phyloP scores from a whole-genome alignment of 2,329 filamentous ascomycete species.

The Didymella pomorum region DNA sequence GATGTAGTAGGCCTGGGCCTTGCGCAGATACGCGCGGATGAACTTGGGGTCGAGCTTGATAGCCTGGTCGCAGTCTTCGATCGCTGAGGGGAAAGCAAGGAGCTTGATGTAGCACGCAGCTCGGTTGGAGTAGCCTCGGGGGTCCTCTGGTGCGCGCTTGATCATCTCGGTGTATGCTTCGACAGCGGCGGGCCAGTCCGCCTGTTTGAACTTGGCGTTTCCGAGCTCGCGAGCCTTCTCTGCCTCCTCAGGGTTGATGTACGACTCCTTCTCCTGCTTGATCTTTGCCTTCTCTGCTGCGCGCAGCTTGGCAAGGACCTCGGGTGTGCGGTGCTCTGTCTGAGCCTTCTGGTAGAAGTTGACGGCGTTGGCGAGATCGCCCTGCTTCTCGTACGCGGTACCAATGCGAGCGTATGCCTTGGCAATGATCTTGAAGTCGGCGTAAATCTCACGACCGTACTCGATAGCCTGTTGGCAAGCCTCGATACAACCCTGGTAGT shows the following conservation, averaged over 20 bases:
- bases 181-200: constrained; percentile 93
- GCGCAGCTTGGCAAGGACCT: constrained; percentile 91
- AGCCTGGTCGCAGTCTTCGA: constrained; percentile 89
- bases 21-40: constrained; percentile 94
- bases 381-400: constrained; percentile 88
- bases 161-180: constrained; percentile 96
- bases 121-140: constrained; percentile 95
- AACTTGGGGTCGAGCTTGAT: constrained; percentile 92
- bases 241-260: constrained; percentile 89
- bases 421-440: constrained; percentile 97
- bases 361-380: constrained; percentile 80
- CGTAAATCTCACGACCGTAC: constrained; percentile 86
- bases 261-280: constrained; percentile 77
- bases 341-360: constrained; percentile 92
- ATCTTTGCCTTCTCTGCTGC: constrained; percentile 85
- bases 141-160: constrained; percentile 91
- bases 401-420: constrained; percentile 97
- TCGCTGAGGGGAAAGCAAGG: constrained; percentile 90
- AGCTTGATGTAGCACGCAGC: constrained; percentile 97
- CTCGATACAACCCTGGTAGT: constrained; percentile 87
- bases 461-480: constrained; percentile 87
- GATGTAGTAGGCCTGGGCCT: constrained; percentile 92
- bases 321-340: constrained; percentile 95
- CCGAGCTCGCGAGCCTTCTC: constrained; percentile 95
- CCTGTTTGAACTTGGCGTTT: constrained; percentile 96